Base-by-base conservation (phyloP, 306 rosid species). In the Glycine latifolia region DNA sequence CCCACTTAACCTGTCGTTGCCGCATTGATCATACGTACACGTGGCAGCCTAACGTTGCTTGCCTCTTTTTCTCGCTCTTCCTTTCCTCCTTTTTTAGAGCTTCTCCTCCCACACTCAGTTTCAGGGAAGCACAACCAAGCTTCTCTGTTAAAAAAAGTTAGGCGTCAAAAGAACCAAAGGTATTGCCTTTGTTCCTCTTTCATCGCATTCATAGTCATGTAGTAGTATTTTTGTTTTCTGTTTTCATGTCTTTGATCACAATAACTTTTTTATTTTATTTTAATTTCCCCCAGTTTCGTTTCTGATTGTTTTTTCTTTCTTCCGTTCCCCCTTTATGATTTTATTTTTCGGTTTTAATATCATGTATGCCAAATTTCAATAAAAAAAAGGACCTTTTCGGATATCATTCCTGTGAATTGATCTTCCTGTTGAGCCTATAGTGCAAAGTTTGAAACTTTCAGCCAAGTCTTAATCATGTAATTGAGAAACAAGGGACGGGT, bases 11-110 rank as follows among this genome's bases (percentile, higher is more conserved):
- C 2, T 13, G 56, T 81, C 83, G 41, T 56, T 37, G 73, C 89
- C 48, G 0, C 71, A 73, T 61, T 37, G 12, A 26, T 44, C 59
- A 6, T 1, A 0, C 0, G 0, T 6, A 79, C 92, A 94, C 93
- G 97, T 90, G 97, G 82, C 91, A 4, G 2, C 44, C 3, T 79
- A 16, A 13, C 86, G 79, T 89, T 84, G 52, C 81, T 46, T 65
- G 17, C 72, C 49, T 39, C 65, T 85, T 58, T 7, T n/a, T 26
- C 56, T 17, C 8, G 59, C 76, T 61, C 65, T 37, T 15, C 16
- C 2, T 39, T 62, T 12, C 55, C 35, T 75, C 14, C 44, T 17
- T 35, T 56, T 65, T 41, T 12, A 55, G 53, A 6, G 63, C 61
- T 14, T 39, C 69, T 41, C 47, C 15, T 31, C 68, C 8, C 56